Conservation (phyloP, 2,329 filamentous ascomycete genomes). For the Venturiaceae sp. region DNA sequence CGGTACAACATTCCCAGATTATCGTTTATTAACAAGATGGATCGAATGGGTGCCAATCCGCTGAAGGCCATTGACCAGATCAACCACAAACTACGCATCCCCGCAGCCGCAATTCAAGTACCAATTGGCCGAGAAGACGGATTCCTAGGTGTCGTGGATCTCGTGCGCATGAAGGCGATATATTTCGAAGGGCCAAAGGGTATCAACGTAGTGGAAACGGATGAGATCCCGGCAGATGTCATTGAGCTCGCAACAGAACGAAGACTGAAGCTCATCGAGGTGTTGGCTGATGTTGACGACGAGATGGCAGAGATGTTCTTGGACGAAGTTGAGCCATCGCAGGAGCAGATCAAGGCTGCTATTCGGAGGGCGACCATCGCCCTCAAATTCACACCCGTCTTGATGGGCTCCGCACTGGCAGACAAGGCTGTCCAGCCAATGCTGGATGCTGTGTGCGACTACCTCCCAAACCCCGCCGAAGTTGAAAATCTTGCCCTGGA, state of each 20-base stretch:
- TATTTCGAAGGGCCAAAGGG: constrained; percentile 82
- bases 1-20: constrained; percentile 93
- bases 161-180: constrained; percentile 85
- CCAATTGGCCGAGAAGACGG: constrained; percentile 89
- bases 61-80: constrained; percentile 98
- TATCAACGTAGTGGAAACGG: constrained; percentile 63
- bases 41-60: constrained; percentile 95
- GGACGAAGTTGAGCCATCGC: constrained; percentile 71
- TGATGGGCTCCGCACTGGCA: constrained; percentile 92
- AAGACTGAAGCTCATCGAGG: constrained; percentile 80
- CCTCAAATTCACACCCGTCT: constrained; percentile 84
- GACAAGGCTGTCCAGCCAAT: constrained; percentile 95
- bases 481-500: constrained; percentile 86
- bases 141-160: constrained; percentile 85
- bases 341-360: constrained; percentile 79
- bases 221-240: constrained; percentile 75
- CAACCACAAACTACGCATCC: constrained; percentile 88
- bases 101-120: constrained; percentile 86
- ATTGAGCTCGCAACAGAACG: constrained; percentile 70
- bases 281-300: constrained; percentile 92
- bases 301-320: constrained; percentile 94
- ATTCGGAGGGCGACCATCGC: constrained; percentile 85
- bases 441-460: constrained; percentile 94
- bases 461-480: constrained; percentile 83
- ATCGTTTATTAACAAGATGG: constrained; percentile 99